Evolutionary conservation across 1,284 basidiomycete species (phyloP).

Genomic region (Mycosarcoma mackinlayi): DNA sequence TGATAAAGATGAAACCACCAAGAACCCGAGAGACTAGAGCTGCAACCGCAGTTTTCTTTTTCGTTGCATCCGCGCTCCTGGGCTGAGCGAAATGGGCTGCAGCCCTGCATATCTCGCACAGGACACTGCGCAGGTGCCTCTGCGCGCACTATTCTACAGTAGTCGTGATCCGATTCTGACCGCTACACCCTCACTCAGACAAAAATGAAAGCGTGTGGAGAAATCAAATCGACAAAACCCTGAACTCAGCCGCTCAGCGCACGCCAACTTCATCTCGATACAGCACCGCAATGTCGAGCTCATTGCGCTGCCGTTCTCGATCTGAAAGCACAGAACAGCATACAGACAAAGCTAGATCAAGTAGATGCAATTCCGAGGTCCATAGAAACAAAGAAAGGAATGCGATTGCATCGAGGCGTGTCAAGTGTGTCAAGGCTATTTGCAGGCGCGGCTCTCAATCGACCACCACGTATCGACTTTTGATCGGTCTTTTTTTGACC

Average conservation of each 20-base stretch:
- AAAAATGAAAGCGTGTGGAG: neutral
- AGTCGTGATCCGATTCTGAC: slow-evolving; percentile 1
- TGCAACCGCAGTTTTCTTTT: slow-evolving; percentile 7
- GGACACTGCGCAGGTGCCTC: slow-evolving; percentile 6
- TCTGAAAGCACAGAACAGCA: no score
- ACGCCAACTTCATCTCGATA: no score
- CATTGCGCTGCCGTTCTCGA: no score
- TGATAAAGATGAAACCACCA: neutral
- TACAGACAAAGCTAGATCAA: no score
- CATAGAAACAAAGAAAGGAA: neutral
- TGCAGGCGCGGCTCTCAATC: slow-evolving; percentile 34
- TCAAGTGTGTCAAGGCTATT: no score
- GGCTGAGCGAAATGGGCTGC: slow-evolving; percentile 5
- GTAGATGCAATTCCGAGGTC: no score
- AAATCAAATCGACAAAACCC: neutral
- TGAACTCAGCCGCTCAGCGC: no score
- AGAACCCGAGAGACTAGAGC: neutral
- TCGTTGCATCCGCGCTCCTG: no score
- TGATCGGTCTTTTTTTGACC: slow-evolving; percentile 65
- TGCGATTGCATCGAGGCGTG: neutral
- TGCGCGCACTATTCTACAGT: neutral
- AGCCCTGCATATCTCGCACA: slow-evolving; percentile 5
- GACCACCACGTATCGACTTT: slow-evolving; percentile 64
- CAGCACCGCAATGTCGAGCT: no score
- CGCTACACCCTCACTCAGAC: neutral